These are phyloP conservation scores for Dryas drummondii DNA, from an alignment of 306 rosid species.

Conservation along the genomic window DNA sequence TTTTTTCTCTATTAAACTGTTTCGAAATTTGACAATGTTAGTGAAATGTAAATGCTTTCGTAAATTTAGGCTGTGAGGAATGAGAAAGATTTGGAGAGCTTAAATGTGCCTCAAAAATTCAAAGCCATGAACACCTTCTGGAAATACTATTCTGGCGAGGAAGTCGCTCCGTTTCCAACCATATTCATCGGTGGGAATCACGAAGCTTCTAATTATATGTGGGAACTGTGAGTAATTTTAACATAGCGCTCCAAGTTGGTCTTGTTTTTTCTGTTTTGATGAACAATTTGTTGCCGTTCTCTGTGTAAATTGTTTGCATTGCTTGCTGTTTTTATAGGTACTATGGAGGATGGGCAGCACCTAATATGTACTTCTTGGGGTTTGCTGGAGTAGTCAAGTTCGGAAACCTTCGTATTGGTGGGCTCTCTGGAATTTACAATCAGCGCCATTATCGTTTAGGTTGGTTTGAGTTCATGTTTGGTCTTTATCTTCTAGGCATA, in stretches of 20 bases:
- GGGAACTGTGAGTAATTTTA: slow-evolving; percentile 75
- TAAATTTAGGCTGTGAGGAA: slow-evolving; percentile 74
- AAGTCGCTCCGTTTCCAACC: slow-evolving; percentile 82
- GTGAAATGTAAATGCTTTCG: not conserved
- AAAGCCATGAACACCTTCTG: slow-evolving; percentile 83
- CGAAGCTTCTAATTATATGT: slow-evolving; percentile 86
- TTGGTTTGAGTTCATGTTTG: slow-evolving; percentile 29
- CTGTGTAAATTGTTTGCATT: not conserved
- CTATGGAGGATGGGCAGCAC: slow-evolving; percentile 98
- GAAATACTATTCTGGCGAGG: slow-evolving; percentile 87
- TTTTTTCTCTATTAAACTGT: not conserved
- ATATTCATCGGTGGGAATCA: slow-evolving; percentile 96
- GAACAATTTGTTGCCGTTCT: not conserved
- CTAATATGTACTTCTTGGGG: slow-evolving; percentile 88
- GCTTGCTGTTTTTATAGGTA: slow-evolving; percentile 43
- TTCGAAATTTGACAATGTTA: not conserved
- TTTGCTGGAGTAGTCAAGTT: slow-evolving; percentile 87
- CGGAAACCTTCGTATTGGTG: slow-evolving; percentile 88
- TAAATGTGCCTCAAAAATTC: slow-evolving; percentile 61
- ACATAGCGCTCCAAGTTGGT: not conserved
- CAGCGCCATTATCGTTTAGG: slow-evolving; percentile 64
- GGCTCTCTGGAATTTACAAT: slow-evolving; percentile 91
- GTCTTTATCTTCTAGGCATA: no score
- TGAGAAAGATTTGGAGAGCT: slow-evolving; percentile 66
- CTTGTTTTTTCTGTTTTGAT: not conserved